These are phyloP conservation scores for Paraphaeosphaeria minitans DNA, from an alignment of 2,329 filamentous ascomycete genomes.

Conservation along the genomic window DNA sequence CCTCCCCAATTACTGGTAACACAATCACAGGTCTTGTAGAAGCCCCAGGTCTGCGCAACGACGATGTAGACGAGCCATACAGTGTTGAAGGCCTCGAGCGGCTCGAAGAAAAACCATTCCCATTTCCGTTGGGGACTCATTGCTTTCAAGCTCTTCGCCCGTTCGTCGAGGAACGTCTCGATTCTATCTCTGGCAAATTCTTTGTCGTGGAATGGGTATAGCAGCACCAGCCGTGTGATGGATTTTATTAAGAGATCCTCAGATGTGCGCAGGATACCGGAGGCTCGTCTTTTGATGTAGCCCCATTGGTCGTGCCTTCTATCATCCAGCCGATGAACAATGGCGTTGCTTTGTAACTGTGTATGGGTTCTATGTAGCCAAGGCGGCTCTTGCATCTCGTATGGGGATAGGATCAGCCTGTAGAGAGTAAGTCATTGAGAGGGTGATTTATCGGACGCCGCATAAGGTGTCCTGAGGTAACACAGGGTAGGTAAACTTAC, in stretches of 20 bases:
- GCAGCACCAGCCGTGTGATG: slow-evolving; percentile 11
- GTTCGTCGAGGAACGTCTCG: slow-evolving; percentile 10
- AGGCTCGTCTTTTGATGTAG: slow-evolving; percentile 14
- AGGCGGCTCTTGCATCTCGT: slow-evolving; percentile 19
- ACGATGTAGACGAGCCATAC: slow-evolving; percentile 46
- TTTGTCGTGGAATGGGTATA: slow-evolving; percentile 16
- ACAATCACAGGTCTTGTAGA: slow-evolving; percentile 51
- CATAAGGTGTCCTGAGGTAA: neutral
- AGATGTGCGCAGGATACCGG: slow-evolving; percentile 11
- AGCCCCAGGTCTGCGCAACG: slow-evolving; percentile 51
- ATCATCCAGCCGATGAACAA: slow-evolving; percentile 16
- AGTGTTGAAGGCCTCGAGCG: slow-evolving; percentile 45
- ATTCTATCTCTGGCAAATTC: slow-evolving; percentile 6
- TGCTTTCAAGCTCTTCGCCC: slow-evolving; percentile 8
- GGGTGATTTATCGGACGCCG: neutral
- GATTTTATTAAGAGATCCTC: slow-evolving; percentile 13
- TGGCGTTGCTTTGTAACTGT: slow-evolving; percentile 23
- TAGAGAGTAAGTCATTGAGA: neutral
- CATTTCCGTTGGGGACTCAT: slow-evolving; percentile 27
- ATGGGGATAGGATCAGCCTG: slow-evolving; percentile 19
- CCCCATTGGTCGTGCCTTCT: slow-evolving; percentile 16
- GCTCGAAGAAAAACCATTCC: slow-evolving; percentile 36
- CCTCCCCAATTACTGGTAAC: slow-evolving; percentile 46
- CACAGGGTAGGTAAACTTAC: slow-evolving; percentile 24
- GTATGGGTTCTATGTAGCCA: slow-evolving; percentile 15